Base-by-base conservation (phyloP, 805 yeast genomes). In the Saturnispora saitoi region DNA sequence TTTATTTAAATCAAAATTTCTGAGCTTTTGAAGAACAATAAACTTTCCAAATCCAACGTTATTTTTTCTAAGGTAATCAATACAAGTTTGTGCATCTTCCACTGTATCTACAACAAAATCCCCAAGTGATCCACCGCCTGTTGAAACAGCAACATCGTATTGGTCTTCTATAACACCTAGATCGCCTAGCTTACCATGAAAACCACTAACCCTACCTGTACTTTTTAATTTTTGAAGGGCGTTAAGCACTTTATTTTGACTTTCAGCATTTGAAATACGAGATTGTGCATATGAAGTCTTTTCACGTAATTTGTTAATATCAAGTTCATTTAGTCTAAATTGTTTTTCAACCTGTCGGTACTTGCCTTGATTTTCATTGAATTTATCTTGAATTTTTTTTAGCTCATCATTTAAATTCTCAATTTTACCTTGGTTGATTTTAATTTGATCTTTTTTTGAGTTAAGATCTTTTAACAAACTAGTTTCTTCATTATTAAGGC, bases 81-180 rank as follows among this genome's bases (percentile, higher is more conserved):
- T 84, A 60, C 81, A 77, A 24, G 69, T 67, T 55, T 77, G 81
- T 0, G 80, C 83, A 1, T 74, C 73, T 54, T 76, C 81, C 15
- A 77, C 82, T 0, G 79, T 70, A 43, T 89, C 97, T 3, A 93
- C 98, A 15, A 93, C 98, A 73, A 89, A 80, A 53, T 95, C 91
- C 62, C 91, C 95, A 49, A 93, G 70, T 8, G 90, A 81, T 1
- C 95, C 89, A 55, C 93, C 88, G 0, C 96, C 98, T 0, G 98
- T 93, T 0, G 98, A 89, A 8, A 93, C 80, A 0, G 99, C 99
- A 46, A 89, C 77, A 65, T 95, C 98, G 62, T 85, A 93, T 58
- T 78, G 76, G 54, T 84, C 86, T 61, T 88, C 96, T 54, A 93
- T 93, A 2, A 76, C 74, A n/a, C 96, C 99, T 41, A 93, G 69